Conservation (phyloP, 306 rosid genomes). For the Pachyrhizus erosus region DNA sequence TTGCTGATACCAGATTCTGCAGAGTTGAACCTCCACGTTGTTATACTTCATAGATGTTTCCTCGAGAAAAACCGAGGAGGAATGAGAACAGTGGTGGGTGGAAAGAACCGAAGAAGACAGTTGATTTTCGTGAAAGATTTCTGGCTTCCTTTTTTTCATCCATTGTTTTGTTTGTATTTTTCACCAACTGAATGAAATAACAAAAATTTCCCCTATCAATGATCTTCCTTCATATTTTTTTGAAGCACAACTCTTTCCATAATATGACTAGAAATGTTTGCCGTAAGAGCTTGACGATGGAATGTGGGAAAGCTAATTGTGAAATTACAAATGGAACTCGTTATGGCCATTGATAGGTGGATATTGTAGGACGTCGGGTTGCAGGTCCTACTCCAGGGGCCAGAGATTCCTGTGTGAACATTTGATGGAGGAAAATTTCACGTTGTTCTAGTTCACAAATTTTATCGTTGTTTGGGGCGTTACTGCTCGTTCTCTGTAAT, state of each 20-base stretch:
- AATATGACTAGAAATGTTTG: not conserved
- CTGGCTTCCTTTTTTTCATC: slow-evolving; percentile 20
- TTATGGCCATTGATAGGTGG: not conserved
- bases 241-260: not conserved
- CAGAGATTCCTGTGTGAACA: not conserved
- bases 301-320: slow-evolving; percentile 20
- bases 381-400: not conserved
- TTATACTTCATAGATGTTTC: slow-evolving; percentile 33
- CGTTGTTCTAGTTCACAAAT: not conserved
- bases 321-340: not conserved
- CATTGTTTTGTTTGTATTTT: slow-evolving; percentile 32
- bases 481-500: not conserved
- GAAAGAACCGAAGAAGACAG: slow-evolving; percentile 31
- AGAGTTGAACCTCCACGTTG: slow-evolving; percentile 39
- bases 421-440: not conserved
- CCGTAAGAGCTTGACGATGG: not conserved
- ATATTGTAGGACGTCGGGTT: not conserved
- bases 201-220: not conserved
- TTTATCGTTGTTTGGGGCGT: no score
- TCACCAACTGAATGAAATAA: slow-evolving; percentile 29
- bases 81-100: slow-evolving; percentile 10
- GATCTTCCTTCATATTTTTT: not conserved
- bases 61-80: slow-evolving; percentile 30
- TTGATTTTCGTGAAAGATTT: slow-evolving; percentile 37
- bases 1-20: slow-evolving; percentile 39